Base-by-base conservation (phyloP, 169 alveolate species). In the Plasmodium relictum region DNA sequence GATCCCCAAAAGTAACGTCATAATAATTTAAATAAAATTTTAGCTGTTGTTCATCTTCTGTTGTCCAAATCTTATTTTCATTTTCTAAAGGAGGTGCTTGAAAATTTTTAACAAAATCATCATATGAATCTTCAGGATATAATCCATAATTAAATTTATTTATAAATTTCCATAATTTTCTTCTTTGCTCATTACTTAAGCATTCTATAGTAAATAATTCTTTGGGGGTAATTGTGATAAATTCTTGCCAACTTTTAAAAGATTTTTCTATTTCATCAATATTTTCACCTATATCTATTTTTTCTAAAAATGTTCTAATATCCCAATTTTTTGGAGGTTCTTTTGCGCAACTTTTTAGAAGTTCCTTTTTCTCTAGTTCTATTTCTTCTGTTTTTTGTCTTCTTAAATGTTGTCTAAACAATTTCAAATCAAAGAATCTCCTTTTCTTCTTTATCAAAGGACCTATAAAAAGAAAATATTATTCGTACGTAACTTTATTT, bases 1-100 rank as follows among this genome's bases (percentile, higher is more conserved):
- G 97, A 74, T 96, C 98, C 0, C 98, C 98, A 70, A 95, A 96
- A 58, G 93, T 86, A 5, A 91, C 96, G 80, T 96, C 96, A 83
- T 95, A 96, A 80, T 92, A 73, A 76, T 94, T 95, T 31, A 96
- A 94, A 52, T 95, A 95, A 69, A 88, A 88, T 54, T 73, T 61
- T 45, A 96, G 93, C 37, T 92, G 73, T 9, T 76, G 90, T 71
- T 95, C 97, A 44, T 94, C 96, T 59, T 68, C 96, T 20, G 90
- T 92, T 26, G 94, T 76, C 98, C 98, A 96, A 20, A 92, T 94
- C 74, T 92, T 94, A 16, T 96, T 95, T 88, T 95, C 97, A 65
- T 94, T 93, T 45, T 42, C 90, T 59, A 95, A 92, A 14, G 97
- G 96, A 44, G 91, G 91, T 18, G 97, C 97, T 96, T 92, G 97